Base-by-base conservation (phyloP, 768 basidiomycete species). In the Tylopilus sp. region DNA sequence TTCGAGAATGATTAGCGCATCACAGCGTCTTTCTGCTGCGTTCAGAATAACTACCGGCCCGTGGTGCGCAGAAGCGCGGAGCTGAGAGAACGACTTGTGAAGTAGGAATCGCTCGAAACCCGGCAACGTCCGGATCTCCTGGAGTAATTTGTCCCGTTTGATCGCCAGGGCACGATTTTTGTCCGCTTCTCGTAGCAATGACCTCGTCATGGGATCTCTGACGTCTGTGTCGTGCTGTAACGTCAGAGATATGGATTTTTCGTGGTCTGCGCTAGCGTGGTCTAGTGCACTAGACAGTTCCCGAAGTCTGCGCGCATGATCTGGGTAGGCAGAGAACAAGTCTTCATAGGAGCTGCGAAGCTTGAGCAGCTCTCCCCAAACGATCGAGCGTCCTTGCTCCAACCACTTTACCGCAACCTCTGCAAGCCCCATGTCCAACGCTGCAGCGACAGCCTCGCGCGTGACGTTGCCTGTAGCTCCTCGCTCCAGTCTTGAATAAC, bases 1-100 rank as follows among this genome's bases (percentile, higher is more conserved):
- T 2, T 43, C 51, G 10, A 38, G 26, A 10, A 58, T 4, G 13
- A 58, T 48, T 47, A 58, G 40, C 9, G 72, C 75, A 49, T 76
- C 71, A 28, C 71, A 74, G n/a, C 71, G 60, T 16, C 22, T 41
- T 19, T 48, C 19, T 10, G 49, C 24, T 7, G 41, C 49, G 26
- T 42, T 50, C 7, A 24, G 30, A 8, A n/a, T n/a, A n/a, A n/a
- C n/a, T n/a, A 48, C 36, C 14, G 47, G 47, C 19, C 47, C 47
- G 7, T 34, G 38, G 28, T 49, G 48, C 12, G 48, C 48, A 1
- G 38, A 40, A 41, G 48, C 48, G n/a, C 14, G 41, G 16, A 43
- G 41, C 17, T 17, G 25, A 43, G 25, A 43, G n/a, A 28, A 43
- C 25, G 26, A 24, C 25, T 43, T 29, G 4, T 44, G 17, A 6